These are phyloP conservation scores for Aspergillus carlsbadensis DNA, from an alignment of 495 filamentous ascomycete genomes.

Conservation along the genomic window DNA sequence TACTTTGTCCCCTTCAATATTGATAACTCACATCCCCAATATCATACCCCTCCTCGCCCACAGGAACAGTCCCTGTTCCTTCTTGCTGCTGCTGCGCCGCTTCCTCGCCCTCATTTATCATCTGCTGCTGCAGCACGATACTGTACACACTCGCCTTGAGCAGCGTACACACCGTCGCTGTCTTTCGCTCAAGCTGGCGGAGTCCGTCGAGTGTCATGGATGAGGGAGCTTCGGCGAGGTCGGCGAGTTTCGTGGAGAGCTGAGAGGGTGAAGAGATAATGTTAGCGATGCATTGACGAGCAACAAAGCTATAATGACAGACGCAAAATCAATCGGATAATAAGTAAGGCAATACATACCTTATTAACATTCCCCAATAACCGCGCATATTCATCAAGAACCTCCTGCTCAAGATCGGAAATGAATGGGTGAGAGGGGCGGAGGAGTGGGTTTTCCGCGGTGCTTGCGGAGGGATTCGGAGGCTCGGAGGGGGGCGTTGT, in stretches of 20 bases:
- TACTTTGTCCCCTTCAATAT: slow-evolving; percentile 16
- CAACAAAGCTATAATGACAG: not conserved
- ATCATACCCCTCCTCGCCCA: slow-evolving; percentile 26
- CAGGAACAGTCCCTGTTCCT: slow-evolving; percentile 25
- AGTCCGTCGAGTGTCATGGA: slow-evolving; percentile 64
- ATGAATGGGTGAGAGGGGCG: slow-evolving; percentile 38
- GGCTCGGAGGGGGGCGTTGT: slow-evolving; percentile 2
- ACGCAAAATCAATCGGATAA: not conserved
- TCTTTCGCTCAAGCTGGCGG: slow-evolving; percentile 87
- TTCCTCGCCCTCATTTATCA: slow-evolving; percentile 60
- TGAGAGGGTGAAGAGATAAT: slow-evolving; percentile 1
- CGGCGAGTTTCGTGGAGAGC: slow-evolving; percentile 41
- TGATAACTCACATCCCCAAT: slow-evolving; percentile 38
- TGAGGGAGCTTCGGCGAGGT: slow-evolving; percentile 31
- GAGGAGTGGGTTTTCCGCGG: slow-evolving; percentile 42
- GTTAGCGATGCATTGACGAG: not conserved
- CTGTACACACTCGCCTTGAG: slow-evolving; percentile 98
- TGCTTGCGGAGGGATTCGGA: not conserved
- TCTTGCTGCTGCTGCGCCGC: slow-evolving; percentile 29
- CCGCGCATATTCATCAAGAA: slow-evolving; percentile 88
- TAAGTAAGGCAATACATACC: slow-evolving; percentile 42
- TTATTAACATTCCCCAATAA: slow-evolving; percentile 89
- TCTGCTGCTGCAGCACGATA: slow-evolving; percentile 97
- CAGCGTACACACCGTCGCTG: slow-evolving; percentile 87
- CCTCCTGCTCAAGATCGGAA: slow-evolving; percentile 85